Base-by-base conservation (phyloP, 1,284 basidiomycete species). In the Moesziomyces aphidis region DNA sequence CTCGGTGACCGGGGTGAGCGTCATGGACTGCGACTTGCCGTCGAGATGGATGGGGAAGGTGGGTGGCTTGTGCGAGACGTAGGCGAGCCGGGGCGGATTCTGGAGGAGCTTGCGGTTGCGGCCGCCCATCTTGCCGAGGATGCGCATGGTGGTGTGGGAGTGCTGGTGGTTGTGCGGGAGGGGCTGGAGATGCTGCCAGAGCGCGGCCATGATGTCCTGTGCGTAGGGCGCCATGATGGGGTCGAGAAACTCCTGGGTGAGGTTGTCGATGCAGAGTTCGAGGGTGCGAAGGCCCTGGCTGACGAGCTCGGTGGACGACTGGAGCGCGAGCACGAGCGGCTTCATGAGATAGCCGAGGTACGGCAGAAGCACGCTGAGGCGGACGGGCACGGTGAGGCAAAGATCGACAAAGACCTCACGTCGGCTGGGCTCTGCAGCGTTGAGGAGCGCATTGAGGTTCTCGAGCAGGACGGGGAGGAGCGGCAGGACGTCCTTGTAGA, bases 261-360 rank as follows among this genome's bases (percentile, higher is more conserved):
- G 89, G 82, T 99, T 99, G 87, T 99, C 97, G 83, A 99, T 97
- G 86, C 96, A 99, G n/a, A 99, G 88, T 86, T 99, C 97, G 64
- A 99, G 89, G 0, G 97, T 99, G 6, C 97, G 90, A 36, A 99
- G 87, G 47, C 97, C 97, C 87, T 99, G 97, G 48, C 94, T 92
- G 62, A 99, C 93, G 52, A 98, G 90, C 66, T 99, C 96, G 5
- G 92, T 89, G 44, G 79, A 79, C 6, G 81, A 95, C 68, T 92
- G 91, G 50, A 99, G 87, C 11, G 97, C 95, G 53, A 97, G 88
- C 0, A 96, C 94, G 45, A 99, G 89, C 0, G 97, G 97, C 78
- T 94, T 93, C 96, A 99, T 99, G 66, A 99, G 89, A 84, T 97
- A 97, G 36, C 91, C 91, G 34, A 99, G 89, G 86, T 97, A 95